phyloP scores from a whole-genome alignment of 2,329 filamentous ascomycete species.

The Aspergillus sp. region DNA sequence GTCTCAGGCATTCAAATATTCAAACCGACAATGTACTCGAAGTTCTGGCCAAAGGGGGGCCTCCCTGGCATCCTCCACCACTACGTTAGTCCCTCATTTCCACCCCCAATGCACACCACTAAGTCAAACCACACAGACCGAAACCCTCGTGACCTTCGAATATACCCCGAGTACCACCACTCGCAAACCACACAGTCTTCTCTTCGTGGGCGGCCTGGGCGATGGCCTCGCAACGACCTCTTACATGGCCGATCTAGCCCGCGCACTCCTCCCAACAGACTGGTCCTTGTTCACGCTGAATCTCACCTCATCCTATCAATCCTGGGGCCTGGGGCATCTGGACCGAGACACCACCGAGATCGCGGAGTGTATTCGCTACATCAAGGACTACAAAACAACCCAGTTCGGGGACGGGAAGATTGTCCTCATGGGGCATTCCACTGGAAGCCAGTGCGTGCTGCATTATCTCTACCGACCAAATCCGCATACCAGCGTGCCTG shows the following conservation, averaged over 20 bases:
- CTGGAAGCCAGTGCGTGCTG: slow-evolving; percentile 66
- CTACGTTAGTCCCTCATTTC: slow-evolving; percentile 26
- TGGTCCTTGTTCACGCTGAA: slow-evolving; percentile 56
- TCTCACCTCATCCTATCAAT: slow-evolving; percentile 51
- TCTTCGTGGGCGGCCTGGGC: slow-evolving; percentile 59
- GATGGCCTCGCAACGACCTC: slow-evolving; percentile 56
- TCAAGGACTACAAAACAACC: slow-evolving; percentile 38
- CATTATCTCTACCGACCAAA: slow-evolving; percentile 56
- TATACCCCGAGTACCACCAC: slow-evolving; percentile 24
- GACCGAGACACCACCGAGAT: slow-evolving; percentile 55
- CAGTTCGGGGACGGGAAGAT: slow-evolving; percentile 45
- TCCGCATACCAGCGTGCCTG: slow-evolving; percentile 30
- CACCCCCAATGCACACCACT: background rate
- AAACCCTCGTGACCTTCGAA: slow-evolving; percentile 42
- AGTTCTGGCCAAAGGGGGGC: slow-evolving; percentile 37
- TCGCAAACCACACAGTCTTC: slow-evolving; percentile 46
- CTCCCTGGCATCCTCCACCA: slow-evolving; percentile 35
- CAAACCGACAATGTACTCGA: slow-evolving; percentile 26
- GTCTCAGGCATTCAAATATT: background rate
- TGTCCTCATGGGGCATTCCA: slow-evolving; percentile 66
- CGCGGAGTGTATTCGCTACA: slow-evolving; percentile 50
- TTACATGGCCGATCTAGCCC: slow-evolving; percentile 52
- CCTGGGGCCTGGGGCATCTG: slow-evolving; percentile 55
- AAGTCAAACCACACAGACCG: slow-evolving; percentile 19
- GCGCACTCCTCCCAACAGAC: slow-evolving; percentile 43